A percentile compares a stretch with the other conserved stretches of the same genome.
Conservation (phyloP, 1,284 basidiomycete genomes). For the Cutaneotrichosporon sp. region DNA sequence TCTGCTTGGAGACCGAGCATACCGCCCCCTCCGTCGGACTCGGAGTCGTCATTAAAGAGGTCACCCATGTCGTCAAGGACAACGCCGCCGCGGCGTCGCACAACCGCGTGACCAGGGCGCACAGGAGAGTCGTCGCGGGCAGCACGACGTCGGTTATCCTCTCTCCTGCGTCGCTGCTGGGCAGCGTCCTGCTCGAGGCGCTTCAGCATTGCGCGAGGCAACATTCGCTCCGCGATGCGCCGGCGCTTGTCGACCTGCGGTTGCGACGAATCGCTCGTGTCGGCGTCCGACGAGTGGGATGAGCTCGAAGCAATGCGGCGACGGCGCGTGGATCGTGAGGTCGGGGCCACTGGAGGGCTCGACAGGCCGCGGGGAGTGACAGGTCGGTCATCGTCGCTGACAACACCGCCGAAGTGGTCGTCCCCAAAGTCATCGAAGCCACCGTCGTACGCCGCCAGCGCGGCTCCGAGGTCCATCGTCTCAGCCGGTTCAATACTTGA, state of each 20-base stretch:
- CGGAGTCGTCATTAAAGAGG: conserved; percentile 20
- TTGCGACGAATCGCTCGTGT: conserved; percentile 1
- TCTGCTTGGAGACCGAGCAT: conserved; percentile 12
- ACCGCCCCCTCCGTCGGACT: not conserved
- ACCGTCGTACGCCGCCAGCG: not conserved
- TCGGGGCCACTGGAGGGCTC: not conserved
- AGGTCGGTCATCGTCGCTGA: not conserved
- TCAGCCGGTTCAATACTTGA: not conserved
- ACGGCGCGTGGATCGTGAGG: not conserved
- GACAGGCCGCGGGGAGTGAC: not conserved
- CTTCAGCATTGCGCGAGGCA: conserved; percentile 46
- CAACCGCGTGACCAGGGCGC: conserved; percentile 41
- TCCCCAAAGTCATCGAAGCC: not conserved
- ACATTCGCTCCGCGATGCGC: conserved; percentile 45
- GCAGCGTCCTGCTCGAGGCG: conserved; percentile 22
- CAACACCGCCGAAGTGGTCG: not conserved
- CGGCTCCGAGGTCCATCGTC: not conserved
- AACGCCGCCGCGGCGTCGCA: conserved; percentile 26
- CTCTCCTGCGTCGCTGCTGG: not conserved
- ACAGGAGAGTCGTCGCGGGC: conserved; percentile 26
- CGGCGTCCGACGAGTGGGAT: conserved; percentile 8
- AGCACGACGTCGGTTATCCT: conserved; percentile 8
- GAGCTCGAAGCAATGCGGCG: conserved; percentile 16
- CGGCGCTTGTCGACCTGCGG: conserved; percentile 27
- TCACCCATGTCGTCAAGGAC: conserved; percentile 25